Conservation (phyloP, 1,284 basidiomycete species). For the Ustilago esculenta region DNA sequence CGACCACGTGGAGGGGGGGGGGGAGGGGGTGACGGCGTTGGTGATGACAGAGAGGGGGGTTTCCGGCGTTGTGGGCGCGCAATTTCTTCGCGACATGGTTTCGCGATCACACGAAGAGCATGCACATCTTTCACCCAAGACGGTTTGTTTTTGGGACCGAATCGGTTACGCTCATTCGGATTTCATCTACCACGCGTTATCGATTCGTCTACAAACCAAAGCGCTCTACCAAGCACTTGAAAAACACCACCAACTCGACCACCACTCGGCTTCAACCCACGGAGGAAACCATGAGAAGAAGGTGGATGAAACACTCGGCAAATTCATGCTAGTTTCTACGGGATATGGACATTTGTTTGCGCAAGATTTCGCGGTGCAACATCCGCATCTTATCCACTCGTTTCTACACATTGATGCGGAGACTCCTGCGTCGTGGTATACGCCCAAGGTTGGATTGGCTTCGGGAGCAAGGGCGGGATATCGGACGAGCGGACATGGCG, state of each 20-base stretch:
- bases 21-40: constrained; percentile 50
- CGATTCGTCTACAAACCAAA: constrained; percentile 35
- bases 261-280: neutral
- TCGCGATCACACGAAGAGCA: constrained; percentile 33
- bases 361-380: constrained; percentile 50
- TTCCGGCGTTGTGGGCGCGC: constrained; percentile 40
- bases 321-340: constrained; percentile 53
- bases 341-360: constrained; percentile 52
- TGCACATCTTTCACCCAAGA: constrained; percentile 46
- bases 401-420: constrained; percentile 54
- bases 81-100: constrained; percentile 56
- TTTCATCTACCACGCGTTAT: constrained; percentile 39
- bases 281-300: constrained; percentile 12
- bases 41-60: constrained; percentile 55
- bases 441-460: constrained; percentile 16
- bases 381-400: constrained; percentile 53
- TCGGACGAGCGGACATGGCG: constrained; percentile 30
- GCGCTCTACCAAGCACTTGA: constrained; percentile 38
- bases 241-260: constrained; percentile 24
- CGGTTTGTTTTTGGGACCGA: constrained; percentile 54
- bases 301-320: constrained; percentile 19
- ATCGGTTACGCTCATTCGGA: constrained; percentile 52
- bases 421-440: constrained; percentile 50
- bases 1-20: too few relatives aligned
- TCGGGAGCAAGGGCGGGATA: constrained; percentile 52